Conservation (phyloP, 1,284 basidiomycete species). For the Puccinia brachypodii region DNA sequence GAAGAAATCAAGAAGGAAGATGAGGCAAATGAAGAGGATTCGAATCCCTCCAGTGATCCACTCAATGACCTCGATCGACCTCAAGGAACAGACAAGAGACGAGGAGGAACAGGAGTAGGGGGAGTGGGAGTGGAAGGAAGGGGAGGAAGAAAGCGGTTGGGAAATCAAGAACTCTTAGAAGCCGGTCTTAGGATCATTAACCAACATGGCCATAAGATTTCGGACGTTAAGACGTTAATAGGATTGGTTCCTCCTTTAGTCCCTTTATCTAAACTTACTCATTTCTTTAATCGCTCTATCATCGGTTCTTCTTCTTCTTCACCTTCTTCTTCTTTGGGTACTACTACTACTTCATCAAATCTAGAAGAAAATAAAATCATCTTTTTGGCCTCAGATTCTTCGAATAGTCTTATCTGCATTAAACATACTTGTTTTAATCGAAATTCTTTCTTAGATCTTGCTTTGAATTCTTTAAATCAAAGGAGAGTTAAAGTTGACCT, state of each 20-base stretch:
- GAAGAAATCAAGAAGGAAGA: background rate
- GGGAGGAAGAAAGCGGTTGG: background rate
- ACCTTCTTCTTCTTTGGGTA: constrained; percentile 67
- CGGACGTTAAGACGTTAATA: constrained; percentile 71
- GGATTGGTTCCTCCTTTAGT: constrained; percentile 84
- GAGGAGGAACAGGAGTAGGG: background rate
- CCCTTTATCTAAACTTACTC: constrained; percentile 72
- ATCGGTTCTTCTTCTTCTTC: constrained; percentile 61
- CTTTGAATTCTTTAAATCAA: constrained; percentile 72
- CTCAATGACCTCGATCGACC: no score
- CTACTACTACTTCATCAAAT: no score
- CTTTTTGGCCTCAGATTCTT: no score
- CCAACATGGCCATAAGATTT: constrained; percentile 76
- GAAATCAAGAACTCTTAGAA: background rate
- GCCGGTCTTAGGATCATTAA: constrained; percentile 79
- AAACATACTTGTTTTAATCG: no score
- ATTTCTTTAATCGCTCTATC: constrained; percentile 75
- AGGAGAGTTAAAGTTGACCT: constrained; percentile 87
- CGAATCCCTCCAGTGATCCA: no score
- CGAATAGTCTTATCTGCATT: no score
- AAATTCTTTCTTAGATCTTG: constrained; percentile 70
- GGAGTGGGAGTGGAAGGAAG: background rate
- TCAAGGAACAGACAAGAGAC: background rate
- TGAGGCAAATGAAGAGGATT: no score
- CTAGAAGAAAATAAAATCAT: no score